Evolutionary conservation across 352 stramenopile genomes (phyloP).

Genomic region (Plasmopara muralis): DNA sequence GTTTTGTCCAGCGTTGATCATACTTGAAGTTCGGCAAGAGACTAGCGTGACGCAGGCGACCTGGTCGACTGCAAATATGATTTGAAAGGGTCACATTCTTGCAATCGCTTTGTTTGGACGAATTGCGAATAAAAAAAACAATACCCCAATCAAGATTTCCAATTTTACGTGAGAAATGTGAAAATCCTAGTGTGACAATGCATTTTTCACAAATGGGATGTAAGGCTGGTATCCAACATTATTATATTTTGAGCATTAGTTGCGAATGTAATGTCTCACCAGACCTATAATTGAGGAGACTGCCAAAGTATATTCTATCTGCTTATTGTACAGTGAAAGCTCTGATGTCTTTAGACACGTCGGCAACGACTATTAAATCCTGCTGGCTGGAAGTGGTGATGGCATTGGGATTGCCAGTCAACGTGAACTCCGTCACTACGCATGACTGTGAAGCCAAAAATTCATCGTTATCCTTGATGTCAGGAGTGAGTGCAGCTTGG

Average conservation of each 20-base stretch:
- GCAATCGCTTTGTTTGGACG: no score
- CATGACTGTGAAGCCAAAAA: slow-evolving; percentile 20
- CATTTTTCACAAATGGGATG: no score
- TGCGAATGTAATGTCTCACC: no score
- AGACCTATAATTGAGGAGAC: no score
- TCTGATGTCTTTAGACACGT: slow-evolving; percentile 42
- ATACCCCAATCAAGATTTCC: no score
- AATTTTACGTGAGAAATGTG: no score
- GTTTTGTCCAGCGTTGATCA: slow-evolving; percentile 8
- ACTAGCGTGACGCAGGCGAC: slow-evolving; percentile 21
- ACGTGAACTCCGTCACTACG: slow-evolving; percentile 40
- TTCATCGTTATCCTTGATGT: slow-evolving; percentile 10
- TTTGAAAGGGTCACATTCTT: no score
- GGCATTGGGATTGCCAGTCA: slow-evolving; percentile 46
- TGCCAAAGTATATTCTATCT: no score
- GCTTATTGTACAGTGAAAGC: slow-evolving; percentile 28
- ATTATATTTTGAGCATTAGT: no score
- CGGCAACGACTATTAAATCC: slow-evolving; percentile 44
- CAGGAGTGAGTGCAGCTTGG: slow-evolving; percentile 21
- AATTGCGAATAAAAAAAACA: no score
- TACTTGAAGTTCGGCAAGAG: slow-evolving; percentile 16
- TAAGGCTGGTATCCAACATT: no score
- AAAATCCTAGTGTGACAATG: no score
- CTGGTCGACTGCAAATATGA: slow-evolving; percentile 1
- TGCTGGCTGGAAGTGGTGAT: slow-evolving; percentile 46